Conservation (phyloP, 2,329 filamentous ascomycete genomes). For the Colletotrichum cordylinicola region DNA sequence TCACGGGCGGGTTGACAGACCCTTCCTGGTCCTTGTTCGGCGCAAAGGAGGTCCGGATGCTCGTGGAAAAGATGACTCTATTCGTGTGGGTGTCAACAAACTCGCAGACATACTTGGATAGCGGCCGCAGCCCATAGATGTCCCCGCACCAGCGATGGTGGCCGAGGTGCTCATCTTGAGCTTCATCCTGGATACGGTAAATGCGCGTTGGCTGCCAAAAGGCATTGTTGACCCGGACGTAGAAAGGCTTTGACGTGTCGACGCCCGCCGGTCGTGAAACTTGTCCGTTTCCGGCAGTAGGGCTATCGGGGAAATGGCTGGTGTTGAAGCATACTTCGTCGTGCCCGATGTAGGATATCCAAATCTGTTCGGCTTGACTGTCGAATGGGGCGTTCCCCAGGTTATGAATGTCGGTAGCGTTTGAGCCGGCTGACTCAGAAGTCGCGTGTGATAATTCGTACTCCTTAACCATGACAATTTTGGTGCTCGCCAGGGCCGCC, state of each 20-base stretch:
- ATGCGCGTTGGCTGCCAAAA: slow-evolving; percentile 82
- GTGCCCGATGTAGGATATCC: slow-evolving; percentile 81
- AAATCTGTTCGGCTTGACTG: slow-evolving; percentile 73
- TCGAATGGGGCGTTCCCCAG: slow-evolving; percentile 78
- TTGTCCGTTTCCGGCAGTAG: slow-evolving; percentile 32
- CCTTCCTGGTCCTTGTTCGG: slow-evolving; percentile 46
- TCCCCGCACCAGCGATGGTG: slow-evolving; percentile 72
- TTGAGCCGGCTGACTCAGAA: slow-evolving; percentile 75
- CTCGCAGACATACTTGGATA: slow-evolving; percentile 80
- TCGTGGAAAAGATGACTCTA: slow-evolving; percentile 72
- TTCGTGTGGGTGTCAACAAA: slow-evolving; percentile 74
- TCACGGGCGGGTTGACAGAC: slow-evolving; percentile 35
- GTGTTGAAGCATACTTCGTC: slow-evolving; percentile 81
- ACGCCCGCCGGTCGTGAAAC: slow-evolving; percentile 53
- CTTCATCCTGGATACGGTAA: slow-evolving; percentile 49
- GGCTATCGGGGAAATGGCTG: slow-evolving; percentile 62
- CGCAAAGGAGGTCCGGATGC: slow-evolving; percentile 69
- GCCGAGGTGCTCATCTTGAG: slow-evolving; percentile 29
- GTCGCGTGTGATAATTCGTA: slow-evolving; percentile 82
- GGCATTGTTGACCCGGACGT: slow-evolving; percentile 78
- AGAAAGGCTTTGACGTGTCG: slow-evolving; percentile 77
- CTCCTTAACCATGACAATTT: slow-evolving; percentile 94
- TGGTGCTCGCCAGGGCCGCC: slow-evolving; percentile 93
- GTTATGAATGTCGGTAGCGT: slow-evolving; percentile 79
- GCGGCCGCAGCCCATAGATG: slow-evolving; percentile 71